Percentiles rank a stretch among this genome's conserved stretches.
Evolutionary conservation across 768 basidiomycete species (phyloP).

Genomic region (Trametes cingulata): DNA sequence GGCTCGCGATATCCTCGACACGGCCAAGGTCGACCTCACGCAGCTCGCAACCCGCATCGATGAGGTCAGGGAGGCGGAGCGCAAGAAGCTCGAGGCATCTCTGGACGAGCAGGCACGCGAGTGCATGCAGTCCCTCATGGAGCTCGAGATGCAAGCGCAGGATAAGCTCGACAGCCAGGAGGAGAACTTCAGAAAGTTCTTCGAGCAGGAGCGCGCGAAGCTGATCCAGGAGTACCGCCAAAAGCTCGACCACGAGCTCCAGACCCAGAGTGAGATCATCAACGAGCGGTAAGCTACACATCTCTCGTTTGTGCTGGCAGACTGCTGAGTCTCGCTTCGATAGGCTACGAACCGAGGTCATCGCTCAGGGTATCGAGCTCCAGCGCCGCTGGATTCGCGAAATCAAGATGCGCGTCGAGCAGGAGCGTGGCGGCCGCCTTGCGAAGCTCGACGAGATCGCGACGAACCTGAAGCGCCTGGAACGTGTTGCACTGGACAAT

Average conservation of each 20-base stretch:
- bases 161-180: slow-evolving; percentile 85
- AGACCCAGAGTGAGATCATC: slow-evolving; percentile 87
- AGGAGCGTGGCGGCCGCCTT: slow-evolving; percentile 93
- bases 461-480: slow-evolving; percentile 85
- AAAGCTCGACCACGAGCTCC: slow-evolving; percentile 83
- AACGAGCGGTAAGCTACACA: slow-evolving; percentile 82
- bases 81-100: slow-evolving; percentile 57
- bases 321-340: not conserved
- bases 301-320: not conserved
- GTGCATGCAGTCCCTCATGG: slow-evolving; percentile 77
- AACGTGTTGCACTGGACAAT: slow-evolving; percentile 90
- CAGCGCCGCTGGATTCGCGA: slow-evolving; percentile 97
- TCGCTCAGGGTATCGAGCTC: slow-evolving; percentile 96
- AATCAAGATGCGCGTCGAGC: slow-evolving; percentile 93
- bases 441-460: slow-evolving; percentile 94
- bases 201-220: slow-evolving; percentile 73
- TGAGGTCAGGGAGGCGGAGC: slow-evolving; percentile 78
- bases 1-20: slow-evolving; percentile 73
- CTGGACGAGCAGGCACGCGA: slow-evolving; percentile 85
- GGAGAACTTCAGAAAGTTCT: slow-evolving; percentile 78
- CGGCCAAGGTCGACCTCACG: slow-evolving; percentile 79
- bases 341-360: slow-evolving; percentile 91
- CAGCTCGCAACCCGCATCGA: slow-evolving; percentile 77
- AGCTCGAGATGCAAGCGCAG: slow-evolving; percentile 82
- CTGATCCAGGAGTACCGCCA: slow-evolving; percentile 80